Base-by-base conservation (phyloP, 148 eudicot genomes). In the Cornus florida region DNA sequence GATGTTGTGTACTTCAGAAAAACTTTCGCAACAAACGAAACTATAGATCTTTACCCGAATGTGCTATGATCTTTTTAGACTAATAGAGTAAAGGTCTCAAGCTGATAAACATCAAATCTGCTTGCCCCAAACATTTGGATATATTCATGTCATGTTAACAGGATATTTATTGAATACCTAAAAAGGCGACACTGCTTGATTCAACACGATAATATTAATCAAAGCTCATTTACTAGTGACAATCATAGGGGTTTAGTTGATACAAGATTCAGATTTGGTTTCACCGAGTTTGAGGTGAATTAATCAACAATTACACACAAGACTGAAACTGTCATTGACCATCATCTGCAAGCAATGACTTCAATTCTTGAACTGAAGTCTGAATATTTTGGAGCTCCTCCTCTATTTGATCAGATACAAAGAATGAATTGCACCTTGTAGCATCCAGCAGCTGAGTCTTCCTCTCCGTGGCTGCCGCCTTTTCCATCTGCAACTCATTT, bases 371-470 rank as follows among this genome's bases (percentile, higher is more conserved):
- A 67, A 95, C 79, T 12, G 92, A 89, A 73, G 35, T 78, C 53
- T 80, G 72, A 78, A 88, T 82, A 74, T 81, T 87, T 82, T 89
- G 82, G 70, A 95, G 87, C 75, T 86, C 97, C 64, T 82, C 83
- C 82, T 76, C 85, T 48, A 92, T 71, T 78, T 81, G 89, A 8
- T 87, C 90, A 38, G 88, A 87, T 62, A 81, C 68, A 32, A 77
- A 83, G 32, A 84, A 79, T 35, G 80, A 80, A 35, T 75, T 71
- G 70, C 73, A 76, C 71, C 65, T 67, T 56, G 78, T 66, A 17
- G 68, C 87, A 39, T 65, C 72, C 70, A 89, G 19, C n/a, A 86
- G 79, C 78, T 83, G 78, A 17, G 68, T 81, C 78, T 86, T 87
- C 72, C 81, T 86, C 71, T 80, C 80, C 38, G 67, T 38, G 19